phyloP scores from a whole-genome alignment of 179 eudicot genomes.

The Sideroxylon spinosum region DNA sequence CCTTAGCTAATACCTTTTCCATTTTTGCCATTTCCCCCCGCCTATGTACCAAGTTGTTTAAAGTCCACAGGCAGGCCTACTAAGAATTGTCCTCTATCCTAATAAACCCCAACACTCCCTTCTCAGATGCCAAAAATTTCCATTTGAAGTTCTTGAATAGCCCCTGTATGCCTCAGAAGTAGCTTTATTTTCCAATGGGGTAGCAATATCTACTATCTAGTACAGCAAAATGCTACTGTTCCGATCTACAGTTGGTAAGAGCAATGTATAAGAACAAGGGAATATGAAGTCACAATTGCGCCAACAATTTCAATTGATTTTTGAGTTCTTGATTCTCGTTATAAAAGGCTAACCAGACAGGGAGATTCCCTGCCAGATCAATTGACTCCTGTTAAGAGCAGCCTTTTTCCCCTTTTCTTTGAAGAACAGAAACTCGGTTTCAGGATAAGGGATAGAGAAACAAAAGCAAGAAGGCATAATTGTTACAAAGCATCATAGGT shows the following conservation, averaged over 20 bases:
- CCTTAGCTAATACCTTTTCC: not conserved
- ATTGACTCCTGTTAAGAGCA: no score
- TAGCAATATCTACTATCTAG: no score
- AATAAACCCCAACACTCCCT: not conserved
- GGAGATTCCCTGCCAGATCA: no score
- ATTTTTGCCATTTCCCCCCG: not conserved
- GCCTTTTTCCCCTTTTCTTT: not conserved
- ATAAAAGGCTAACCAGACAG: no score
- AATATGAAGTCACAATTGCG: not conserved
- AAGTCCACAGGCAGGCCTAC: not conserved
- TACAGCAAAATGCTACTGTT: not conserved
- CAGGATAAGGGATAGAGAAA: not conserved
- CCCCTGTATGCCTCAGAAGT: not conserved
- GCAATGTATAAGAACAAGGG: not conserved
- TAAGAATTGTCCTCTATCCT: not conserved
- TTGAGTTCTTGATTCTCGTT: no score
- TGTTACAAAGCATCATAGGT: not conserved
- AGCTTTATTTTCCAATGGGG: not conserved
- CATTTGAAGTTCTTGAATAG: not conserved
- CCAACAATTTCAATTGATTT: not conserved
- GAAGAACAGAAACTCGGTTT: not conserved
- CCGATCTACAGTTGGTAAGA: not conserved
- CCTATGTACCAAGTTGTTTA: not conserved
- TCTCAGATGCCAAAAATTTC: not conserved
- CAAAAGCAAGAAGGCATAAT: not conserved